Evolutionary conservation across 768 basidiomycete genomes (phyloP), one percentile per base, ranked within the genome.

Genomic region (Pleurotus salmoneostramineus): DNA sequence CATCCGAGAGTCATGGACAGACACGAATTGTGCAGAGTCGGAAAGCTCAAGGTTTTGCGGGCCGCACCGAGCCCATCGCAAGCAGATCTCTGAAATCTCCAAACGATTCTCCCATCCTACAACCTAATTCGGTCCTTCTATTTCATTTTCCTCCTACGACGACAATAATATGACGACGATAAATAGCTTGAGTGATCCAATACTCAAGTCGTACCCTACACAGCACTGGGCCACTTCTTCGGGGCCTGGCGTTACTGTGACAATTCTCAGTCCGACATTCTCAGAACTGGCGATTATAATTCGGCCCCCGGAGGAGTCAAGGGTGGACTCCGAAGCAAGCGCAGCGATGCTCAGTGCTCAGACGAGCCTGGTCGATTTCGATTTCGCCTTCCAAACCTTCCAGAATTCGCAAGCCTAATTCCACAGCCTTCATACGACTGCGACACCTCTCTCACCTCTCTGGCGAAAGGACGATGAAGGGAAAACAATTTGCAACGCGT

Each of bases 391-490:
- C 36, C 14, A 31, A n/a, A n/a, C n/a, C n/a, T n/a, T n/a, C n/a
- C n/a, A n/a, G 27, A 7, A 8, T 11, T 40, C 70, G 58, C 69
- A 78, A 80, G 91, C 91, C 2, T 89, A 92, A 76, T 94, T 91
- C 74, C 91, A 87, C 72, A 93, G 93, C 66, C 93, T 91, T 74
- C 88, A 92, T 66, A 93, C 92, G 21, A 93, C 89, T 3, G 89
- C 91, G 11, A 93, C n/a, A n/a, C n/a, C n/a, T n/a, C n/a, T n/a
- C n/a, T n/a, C 91, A 4, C 92, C 92, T 10, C 81, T 93, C 42
- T 93, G 91, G 91, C 82, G 91, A 61, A 93, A 93, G 72, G 92
- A 93, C 64, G 91, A 93, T 64, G 92, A 93, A 71, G 91, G 91
- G 56, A 91, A 91, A 76, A 93, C 91, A 0, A 89, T 93, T 42